These are phyloP conservation scores for Sesbania bispinosa DNA, from an alignment of 306 rosid species.

Conservation along the genomic window DNA sequence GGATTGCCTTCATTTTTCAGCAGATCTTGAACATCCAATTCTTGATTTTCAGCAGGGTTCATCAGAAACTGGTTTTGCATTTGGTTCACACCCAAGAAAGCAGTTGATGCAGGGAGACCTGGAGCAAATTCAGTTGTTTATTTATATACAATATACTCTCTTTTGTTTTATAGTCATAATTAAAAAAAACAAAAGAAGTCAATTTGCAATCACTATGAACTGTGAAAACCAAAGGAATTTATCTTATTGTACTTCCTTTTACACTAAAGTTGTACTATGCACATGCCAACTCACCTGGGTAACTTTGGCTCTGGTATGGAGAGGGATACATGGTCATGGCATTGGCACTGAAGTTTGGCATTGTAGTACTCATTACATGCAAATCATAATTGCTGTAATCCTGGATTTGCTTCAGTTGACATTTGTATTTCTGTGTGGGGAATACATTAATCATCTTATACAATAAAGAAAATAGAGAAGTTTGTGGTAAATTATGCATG, in stretches of 20 bases:
- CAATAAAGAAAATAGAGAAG: background rate
- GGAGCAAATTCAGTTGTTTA: background rate
- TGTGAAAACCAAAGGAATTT: background rate
- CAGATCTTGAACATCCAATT: background rate
- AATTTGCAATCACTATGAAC: too few relatives aligned
- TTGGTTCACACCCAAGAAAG: constrained; percentile 1
- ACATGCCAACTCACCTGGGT: constrained; percentile 5
- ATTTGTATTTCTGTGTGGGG: constrained; percentile 15
- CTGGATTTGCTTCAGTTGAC: background rate
- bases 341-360: background rate
- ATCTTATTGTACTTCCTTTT: background rate
- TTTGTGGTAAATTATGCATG: background rate
- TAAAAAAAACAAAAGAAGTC: too few relatives aligned
- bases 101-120: background rate
- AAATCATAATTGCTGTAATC: too few relatives aligned
- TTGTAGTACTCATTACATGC: background rate
- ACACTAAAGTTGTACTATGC: too few relatives aligned
- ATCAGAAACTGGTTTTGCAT: background rate
- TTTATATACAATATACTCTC: too few relatives aligned
- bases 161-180: too few relatives aligned
- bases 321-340: too few relatives aligned
- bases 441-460: background rate
- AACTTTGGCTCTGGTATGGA: background rate
- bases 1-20: background rate
- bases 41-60: background rate